phyloP scores from a whole-genome alignment of 306 rosid species.

The Dalbergia oliveri region DNA sequence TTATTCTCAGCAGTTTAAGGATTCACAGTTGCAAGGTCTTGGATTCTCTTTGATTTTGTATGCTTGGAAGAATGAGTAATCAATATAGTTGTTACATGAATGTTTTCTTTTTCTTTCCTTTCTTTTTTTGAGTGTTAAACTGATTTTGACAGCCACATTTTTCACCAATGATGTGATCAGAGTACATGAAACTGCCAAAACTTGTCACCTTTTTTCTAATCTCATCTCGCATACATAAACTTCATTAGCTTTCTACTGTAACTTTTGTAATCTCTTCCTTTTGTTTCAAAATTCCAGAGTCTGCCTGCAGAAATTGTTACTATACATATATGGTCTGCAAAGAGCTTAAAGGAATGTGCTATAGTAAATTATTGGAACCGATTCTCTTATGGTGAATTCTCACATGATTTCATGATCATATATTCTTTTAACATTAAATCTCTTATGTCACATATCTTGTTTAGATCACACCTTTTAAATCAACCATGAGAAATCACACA shows the following conservation, averaged over 20 bases:
- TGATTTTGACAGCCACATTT: constrained; percentile 40
- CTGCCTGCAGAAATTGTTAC: constrained; percentile 5
- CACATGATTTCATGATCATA: too few relatives aligned
- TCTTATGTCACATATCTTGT: too few relatives aligned
- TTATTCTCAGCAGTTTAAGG: constrained; percentile 60
- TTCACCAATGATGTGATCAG: constrained; percentile 47
- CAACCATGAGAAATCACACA: too few relatives aligned
- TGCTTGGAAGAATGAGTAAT: constrained; percentile 86
- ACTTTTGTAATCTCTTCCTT: background rate
- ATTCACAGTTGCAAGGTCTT: constrained; percentile 66
- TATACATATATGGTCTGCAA: background rate
- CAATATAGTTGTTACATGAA: constrained; percentile 34
- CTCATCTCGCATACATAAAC: constrained; percentile 13
- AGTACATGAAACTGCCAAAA: constrained; percentile 39
- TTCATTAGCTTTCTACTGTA: constrained; percentile 11
- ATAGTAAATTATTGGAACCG: background rate
- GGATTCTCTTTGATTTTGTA: constrained; percentile 84
- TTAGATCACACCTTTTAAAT: too few relatives aligned
- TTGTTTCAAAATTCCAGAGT: background rate
- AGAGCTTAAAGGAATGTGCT: background rate
- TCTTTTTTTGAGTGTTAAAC: constrained; percentile 21
- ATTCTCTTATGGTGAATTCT: too few relatives aligned
- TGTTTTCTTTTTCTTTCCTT: background rate
- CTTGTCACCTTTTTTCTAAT: background rate
- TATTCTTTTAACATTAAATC: too few relatives aligned